phyloP scores from a whole-genome alignment of 805 yeast species.

The Candida insectorum region DNA sequence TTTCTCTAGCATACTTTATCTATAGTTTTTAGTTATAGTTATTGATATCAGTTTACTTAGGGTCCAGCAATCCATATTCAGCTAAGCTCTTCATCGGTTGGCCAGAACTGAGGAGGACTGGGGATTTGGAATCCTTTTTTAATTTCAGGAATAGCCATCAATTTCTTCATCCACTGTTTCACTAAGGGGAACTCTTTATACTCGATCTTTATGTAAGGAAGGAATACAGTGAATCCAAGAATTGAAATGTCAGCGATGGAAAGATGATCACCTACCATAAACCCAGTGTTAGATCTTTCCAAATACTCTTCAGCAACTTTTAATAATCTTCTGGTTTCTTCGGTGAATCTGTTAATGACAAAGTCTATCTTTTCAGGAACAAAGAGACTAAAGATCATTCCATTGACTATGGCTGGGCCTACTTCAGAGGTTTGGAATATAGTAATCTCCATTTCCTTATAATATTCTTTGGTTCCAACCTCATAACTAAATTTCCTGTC shows the following conservation, averaged over 20 bases:
- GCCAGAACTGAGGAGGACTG: conserved; percentile 9
- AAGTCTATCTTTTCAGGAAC: conserved; percentile 52
- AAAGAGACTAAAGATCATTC: conserved; percentile 40
- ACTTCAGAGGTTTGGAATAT: conserved; percentile 54
- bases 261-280: conserved; percentile 56
- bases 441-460: conserved; percentile 50
- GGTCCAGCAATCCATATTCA: too few species aligned
- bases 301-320: conserved; percentile 53
- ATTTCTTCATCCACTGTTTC: conserved; percentile 36
- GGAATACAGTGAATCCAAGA: conserved; percentile 40
- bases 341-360: conserved; percentile 49
- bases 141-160: conserved; percentile 30
- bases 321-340: conserved; percentile 51
- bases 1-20: too few species aligned
- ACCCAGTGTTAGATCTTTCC: conserved; percentile 40
- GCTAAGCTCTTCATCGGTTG: conserved; percentile 3
- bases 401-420: conserved; percentile 64
- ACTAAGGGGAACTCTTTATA: conserved; percentile 37
- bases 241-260: conserved; percentile 56
- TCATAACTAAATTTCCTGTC: conserved; percentile 44
- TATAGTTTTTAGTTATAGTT: too few species aligned
- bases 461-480: conserved; percentile 39
- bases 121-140: conserved; percentile 23
- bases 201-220: conserved; percentile 23
- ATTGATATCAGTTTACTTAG: too few species aligned